Evolutionary conservation across 257 asterid genomes (phyloP), one percentile per base, ranked within the genome.

Genomic region (Osmanthus fragrans): DNA sequence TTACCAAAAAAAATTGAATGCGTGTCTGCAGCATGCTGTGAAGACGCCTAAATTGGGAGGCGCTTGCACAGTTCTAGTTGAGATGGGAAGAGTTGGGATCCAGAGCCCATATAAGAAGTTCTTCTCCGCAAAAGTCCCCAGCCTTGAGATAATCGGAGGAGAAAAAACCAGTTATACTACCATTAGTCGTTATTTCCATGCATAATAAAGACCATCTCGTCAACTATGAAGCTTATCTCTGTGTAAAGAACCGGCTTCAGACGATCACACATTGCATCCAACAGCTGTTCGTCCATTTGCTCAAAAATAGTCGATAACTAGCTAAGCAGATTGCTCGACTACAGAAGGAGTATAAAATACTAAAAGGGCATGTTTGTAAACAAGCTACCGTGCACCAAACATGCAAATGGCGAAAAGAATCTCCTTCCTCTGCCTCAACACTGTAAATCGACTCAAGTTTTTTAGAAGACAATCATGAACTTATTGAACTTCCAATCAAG

Each of bases 191-290:
- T 75, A 13, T 81, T 82, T 0, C 92, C 96, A 16, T 91, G 83
- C 86, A 91, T 91, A 73, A 89, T 76, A 79, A 91, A 91, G 36
- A 91, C 86, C 94, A 89, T 91, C 81, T 84, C 90, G 96, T 77
- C 89, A 51, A 83, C 72, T 15, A 88, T 87, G 69, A 75, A 80
- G 87, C 93, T 90, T 65, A 80, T 80, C 69, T 84, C 79, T 1
- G 92, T 86, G 85, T 86, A 90, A 18, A 88, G 89, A 42, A 82
- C 84, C 0, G 92, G 92, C 72, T 86, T 83, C 4, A 88, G 83
- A 2, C 76, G 80, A 19, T 80, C 74, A 72, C 91, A 90, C 78
- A 90, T 71, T 21, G 91, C 92, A 73, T 90, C 94, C 80, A 88
- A 21, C 33, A 90, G 86, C 51, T 84, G 90, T 42, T 88, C 87